A percentile compares a stretch with the other conserved stretches of the same genome.
Evolutionary conservation across 2,329 filamentous ascomycete species (phyloP).

Genomic region (Aspergillus fumigatiaffinis): DNA sequence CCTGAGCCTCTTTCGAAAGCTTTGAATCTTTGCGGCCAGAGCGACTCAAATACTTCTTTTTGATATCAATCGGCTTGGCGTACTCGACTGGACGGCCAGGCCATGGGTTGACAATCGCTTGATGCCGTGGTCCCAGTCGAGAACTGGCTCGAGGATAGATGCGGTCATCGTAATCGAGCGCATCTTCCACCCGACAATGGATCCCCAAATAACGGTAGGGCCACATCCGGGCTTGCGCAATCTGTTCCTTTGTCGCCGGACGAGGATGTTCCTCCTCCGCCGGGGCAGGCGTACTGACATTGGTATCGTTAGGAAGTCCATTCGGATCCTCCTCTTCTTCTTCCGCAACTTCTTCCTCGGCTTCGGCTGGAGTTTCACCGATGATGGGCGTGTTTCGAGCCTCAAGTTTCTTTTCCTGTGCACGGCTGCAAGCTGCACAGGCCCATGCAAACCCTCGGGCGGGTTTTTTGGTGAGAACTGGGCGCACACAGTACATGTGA

Average conservation of each 20-base stretch:
- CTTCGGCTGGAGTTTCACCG: slow-evolving; percentile 50
- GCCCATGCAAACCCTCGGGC: slow-evolving; percentile 98
- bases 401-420: slow-evolving; percentile 90
- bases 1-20: slow-evolving; percentile 72
- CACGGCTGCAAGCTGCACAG: slow-evolving; percentile 90
- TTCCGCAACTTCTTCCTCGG: slow-evolving; percentile 64
- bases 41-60: slow-evolving; percentile 66
- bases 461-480: slow-evolving; percentile 89
- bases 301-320: slow-evolving; percentile 52
- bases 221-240: slow-evolving; percentile 91
- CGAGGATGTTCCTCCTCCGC: slow-evolving; percentile 53
- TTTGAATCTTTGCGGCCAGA: slow-evolving; percentile 71
- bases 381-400: slow-evolving; percentile 78
- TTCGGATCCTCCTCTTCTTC: slow-evolving; percentile 69
- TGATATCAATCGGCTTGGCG: slow-evolving; percentile 81
- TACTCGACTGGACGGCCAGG: slow-evolving; percentile 82
- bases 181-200: slow-evolving; percentile 92
- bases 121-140: slow-evolving; percentile 82
- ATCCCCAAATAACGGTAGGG: slow-evolving; percentile 93
- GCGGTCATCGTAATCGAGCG: slow-evolving; percentile 91
- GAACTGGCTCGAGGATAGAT: slow-evolving; percentile 96
- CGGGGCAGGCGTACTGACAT: slow-evolving; percentile 60
- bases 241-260: slow-evolving; percentile 74
- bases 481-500: slow-evolving; percentile 96
- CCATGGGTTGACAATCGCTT: slow-evolving; percentile 82